phyloP scores from a whole-genome alignment of 2,329 filamentous ascomycete species.

The Ophiostoma pallidulum region DNA sequence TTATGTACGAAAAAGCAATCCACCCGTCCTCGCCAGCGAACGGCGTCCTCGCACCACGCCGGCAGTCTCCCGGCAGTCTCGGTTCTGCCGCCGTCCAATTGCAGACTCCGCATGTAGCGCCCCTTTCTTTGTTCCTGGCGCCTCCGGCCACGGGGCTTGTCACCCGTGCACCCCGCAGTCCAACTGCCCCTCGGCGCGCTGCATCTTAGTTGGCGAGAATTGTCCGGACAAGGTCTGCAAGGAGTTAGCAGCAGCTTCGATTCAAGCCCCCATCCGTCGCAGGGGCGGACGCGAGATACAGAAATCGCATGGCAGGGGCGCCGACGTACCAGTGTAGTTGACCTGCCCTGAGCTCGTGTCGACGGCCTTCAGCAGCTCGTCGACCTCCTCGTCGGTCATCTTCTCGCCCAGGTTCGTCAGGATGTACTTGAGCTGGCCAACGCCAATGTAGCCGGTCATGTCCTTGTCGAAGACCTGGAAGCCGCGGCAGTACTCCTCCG shows the following conservation, averaged over 20 bases:
- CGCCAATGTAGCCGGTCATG: slow-evolving; percentile 94
- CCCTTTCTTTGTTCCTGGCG: too few species aligned
- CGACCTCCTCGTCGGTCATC: slow-evolving; percentile 98
- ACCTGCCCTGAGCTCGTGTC: slow-evolving; percentile 94
- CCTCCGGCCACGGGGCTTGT: too few species aligned
- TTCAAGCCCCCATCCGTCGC: not conserved
- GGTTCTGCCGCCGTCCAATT: not conserved
- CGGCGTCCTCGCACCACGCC: not conserved
- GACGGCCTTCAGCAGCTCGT: slow-evolving; percentile 96
- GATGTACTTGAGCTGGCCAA: slow-evolving; percentile 96
- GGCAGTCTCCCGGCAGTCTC: not conserved
- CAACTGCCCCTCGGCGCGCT: too few species aligned
- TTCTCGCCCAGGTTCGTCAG: slow-evolving; percentile 97
- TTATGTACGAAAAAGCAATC: slow-evolving; percentile 7
- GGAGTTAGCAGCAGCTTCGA: too few species aligned
- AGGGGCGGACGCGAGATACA: too few species aligned
- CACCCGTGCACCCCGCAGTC: too few species aligned
- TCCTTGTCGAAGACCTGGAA: slow-evolving; percentile 99
- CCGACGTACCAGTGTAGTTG: slow-evolving; percentile 77
- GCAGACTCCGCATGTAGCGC: too few species aligned
- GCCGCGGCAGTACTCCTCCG: slow-evolving; percentile 94
- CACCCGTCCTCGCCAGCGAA: not conserved
- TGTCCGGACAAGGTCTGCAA: slow-evolving; percentile 68
- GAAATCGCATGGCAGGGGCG: not conserved
- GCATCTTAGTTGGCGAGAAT: slow-evolving; percentile 84